These are phyloP conservation scores for Melanogaster broomeanus DNA, from an alignment of 768 basidiomycete genomes.

Conservation along the genomic window DNA sequence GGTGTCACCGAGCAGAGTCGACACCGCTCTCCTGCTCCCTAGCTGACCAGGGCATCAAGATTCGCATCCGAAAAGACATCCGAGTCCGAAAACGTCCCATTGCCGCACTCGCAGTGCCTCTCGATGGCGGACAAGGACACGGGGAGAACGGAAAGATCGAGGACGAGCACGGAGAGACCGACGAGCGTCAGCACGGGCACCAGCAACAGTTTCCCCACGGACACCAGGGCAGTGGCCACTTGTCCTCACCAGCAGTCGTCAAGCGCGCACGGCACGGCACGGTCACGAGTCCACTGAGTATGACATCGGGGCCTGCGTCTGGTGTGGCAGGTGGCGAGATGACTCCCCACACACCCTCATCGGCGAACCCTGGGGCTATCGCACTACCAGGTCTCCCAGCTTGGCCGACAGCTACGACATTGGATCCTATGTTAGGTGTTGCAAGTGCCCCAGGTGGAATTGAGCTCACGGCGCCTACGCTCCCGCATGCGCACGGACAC, in stretches of 20 bases:
- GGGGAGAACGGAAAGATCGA: conserved; percentile 25
- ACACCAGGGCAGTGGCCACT: background rate
- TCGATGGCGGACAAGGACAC: conserved; percentile 15
- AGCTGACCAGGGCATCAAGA: conserved; percentile 96
- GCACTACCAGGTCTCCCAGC: conserved; percentile 32
- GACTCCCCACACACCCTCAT: conserved; percentile 20
- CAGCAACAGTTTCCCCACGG: conserved; percentile 10
- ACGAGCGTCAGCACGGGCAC: conserved; percentile 12
- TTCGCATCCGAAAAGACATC: conserved; percentile 90
- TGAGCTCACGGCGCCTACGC: conserved; percentile 22
- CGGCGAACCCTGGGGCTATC: conserved; percentile 18
- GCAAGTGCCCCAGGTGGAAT: conserved; percentile 36
- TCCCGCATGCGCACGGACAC: conserved; percentile 10
- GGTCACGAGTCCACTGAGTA: conserved; percentile 20
- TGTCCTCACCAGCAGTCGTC: background rate
- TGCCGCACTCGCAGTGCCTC: conserved; percentile 29
- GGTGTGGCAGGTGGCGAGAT: conserved; percentile 15
- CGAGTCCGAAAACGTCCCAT: conserved; percentile 74
- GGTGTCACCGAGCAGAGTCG: conserved; percentile 56
- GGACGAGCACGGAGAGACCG: conserved; percentile 29
- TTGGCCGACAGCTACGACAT: conserved; percentile 31
- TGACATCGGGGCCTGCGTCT: conserved; percentile 19
- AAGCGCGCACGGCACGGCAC: conserved; percentile 34
- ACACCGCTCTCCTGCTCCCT: conserved; percentile 86
- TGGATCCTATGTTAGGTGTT: conserved; percentile 33